A percentile compares a stretch with the other conserved stretches of the same genome.
phyloP scores from a whole-genome alignment of 495 filamentous ascomycete genomes.

The Neurospora sublineolata region DNA sequence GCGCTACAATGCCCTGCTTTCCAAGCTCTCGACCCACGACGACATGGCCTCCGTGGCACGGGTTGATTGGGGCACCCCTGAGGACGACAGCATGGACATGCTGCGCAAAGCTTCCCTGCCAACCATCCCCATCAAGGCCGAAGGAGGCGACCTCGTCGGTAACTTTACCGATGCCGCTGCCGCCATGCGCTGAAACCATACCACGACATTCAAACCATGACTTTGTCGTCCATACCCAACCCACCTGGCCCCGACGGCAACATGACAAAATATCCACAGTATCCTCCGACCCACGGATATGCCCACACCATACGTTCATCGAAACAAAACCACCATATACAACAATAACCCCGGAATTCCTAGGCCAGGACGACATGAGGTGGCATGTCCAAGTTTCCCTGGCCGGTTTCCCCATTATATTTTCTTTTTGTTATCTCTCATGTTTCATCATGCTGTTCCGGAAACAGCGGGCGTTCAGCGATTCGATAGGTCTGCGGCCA shows the following conservation, averaged over 20 bases:
- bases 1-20: constrained; percentile 42
- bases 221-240: neutral
- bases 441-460: neutral
- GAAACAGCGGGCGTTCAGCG: neutral
- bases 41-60: constrained; percentile 25
- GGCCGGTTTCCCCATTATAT: neutral
- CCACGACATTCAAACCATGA: neutral
- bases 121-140: constrained; percentile 29
- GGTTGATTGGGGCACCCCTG: constrained; percentile 34
- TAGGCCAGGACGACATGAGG: neutral
- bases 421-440: neutral
- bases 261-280: neutral
- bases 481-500: constrained; percentile 10
- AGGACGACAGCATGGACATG: constrained; percentile 36
- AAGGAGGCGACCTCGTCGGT: constrained; percentile 35
- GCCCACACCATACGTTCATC: neutral
- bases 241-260: neutral
- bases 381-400: neutral
- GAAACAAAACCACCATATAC: neutral
- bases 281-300: neutral
- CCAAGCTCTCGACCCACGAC: constrained; percentile 35
- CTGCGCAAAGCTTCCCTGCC: constrained; percentile 19
- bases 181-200: constrained; percentile 24
- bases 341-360: neutral
- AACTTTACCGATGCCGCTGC: constrained; percentile 40